A percentile compares a stretch with the other conserved stretches of the same genome.
These are phyloP conservation scores for Cytospora piceae DNA, from an alignment of 2,329 filamentous ascomycete species.

Conservation along the genomic window DNA sequence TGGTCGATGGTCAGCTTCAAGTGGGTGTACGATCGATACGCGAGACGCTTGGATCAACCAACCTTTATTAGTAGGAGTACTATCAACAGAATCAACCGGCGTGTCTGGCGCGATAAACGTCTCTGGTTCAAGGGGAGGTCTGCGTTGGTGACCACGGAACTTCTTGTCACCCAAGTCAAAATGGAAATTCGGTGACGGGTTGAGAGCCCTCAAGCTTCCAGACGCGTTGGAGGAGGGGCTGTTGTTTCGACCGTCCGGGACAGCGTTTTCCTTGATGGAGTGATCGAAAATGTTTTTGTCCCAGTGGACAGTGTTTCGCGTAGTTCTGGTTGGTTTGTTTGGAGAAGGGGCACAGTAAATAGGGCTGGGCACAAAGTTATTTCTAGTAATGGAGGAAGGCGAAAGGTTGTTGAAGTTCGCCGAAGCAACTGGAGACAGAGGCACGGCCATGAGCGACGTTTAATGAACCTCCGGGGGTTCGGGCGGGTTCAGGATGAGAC, in stretches of 20 bases:
- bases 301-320: constrained; percentile 28
- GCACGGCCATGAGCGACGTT: constrained; percentile 18
- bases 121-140: constrained; percentile 24
- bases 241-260: constrained; percentile 6
- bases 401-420: constrained; percentile 20
- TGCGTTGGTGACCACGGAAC: constrained; percentile 26
- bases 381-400: constrained; percentile 13
- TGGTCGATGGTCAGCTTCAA: neutral
- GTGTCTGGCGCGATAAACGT: constrained; percentile 27
- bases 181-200: constrained; percentile 8
- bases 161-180: constrained; percentile 21
- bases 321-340: constrained; percentile 4
- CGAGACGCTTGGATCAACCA: neutral
- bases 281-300: constrained; percentile 6
- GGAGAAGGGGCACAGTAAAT: neutral
- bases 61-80: constrained; percentile 10
- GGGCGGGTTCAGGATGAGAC: constrained; percentile 20
- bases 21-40: neutral
- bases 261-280: constrained; percentile 22
- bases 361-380: constrained; percentile 8
- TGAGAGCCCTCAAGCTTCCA: constrained; percentile 8
- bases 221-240: neutral
- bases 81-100: constrained; percentile 6
- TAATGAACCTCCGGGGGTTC: constrained; percentile 23
- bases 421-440: constrained; percentile 16